A percentile compares a stretch with the other conserved stretches of the same genome.
Conservation (phyloP, 2,329 filamentous ascomycete genomes). For the Phyllosticta ampelicida region DNA sequence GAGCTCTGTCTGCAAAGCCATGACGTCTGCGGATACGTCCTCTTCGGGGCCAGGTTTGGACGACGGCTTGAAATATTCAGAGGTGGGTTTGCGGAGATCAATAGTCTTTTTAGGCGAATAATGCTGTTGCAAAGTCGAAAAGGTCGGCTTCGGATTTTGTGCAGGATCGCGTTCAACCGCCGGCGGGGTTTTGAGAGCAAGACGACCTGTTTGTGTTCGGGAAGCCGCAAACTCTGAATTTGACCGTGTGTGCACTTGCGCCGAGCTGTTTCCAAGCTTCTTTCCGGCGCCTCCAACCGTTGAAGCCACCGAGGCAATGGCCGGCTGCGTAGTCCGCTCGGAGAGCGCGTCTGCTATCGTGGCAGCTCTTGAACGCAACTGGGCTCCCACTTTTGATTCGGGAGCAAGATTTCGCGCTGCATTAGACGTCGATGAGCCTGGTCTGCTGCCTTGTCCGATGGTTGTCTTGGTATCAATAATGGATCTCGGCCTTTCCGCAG, state of each 20-base stretch:
- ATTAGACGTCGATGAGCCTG: neutral
- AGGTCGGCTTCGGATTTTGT: constrained; percentile 16
- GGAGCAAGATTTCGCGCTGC: neutral
- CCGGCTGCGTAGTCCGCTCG: constrained; percentile 1
- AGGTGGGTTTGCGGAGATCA: constrained; percentile 16
- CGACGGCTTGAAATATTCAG: constrained; percentile 24
- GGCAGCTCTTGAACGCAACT: constrained; percentile 4
- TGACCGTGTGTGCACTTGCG: constrained; percentile 2
- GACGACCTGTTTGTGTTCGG: neutral
- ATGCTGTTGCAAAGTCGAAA: constrained; percentile 30
- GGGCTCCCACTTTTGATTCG: neutral
- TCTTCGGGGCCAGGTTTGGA: constrained; percentile 10
- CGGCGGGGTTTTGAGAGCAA: neutral
- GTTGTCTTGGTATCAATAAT: neutral
- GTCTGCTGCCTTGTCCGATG: neutral
- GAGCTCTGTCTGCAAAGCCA: constrained; percentile 26
- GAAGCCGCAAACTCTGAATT: constrained; percentile 3
- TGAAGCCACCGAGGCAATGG: neutral
- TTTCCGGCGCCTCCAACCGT: neutral
- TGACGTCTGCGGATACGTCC: constrained; percentile 20
- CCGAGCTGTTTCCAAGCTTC: neutral
- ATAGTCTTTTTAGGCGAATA: constrained; percentile 28
- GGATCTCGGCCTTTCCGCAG: neutral
- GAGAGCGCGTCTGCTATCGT: neutral
- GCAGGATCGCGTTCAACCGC: constrained; percentile 1